Base-by-base conservation (phyloP, 345 rosid species). In the Hypericum perforatum region DNA sequence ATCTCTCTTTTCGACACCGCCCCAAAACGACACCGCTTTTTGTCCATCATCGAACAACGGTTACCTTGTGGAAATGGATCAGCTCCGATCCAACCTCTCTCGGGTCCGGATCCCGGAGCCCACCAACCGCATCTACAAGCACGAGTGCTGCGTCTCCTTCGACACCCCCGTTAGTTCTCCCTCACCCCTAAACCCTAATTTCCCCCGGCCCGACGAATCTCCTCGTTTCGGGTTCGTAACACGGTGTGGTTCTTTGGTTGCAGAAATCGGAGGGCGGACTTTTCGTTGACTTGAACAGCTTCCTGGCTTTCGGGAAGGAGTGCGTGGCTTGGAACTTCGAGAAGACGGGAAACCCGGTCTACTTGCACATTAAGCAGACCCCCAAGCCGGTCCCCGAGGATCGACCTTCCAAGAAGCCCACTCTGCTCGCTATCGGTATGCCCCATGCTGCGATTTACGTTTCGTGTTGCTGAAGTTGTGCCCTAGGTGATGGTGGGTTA, bases 51-150 rank as follows among this genome's bases (percentile, higher is more conserved):
- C 8, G 22, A 9, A 12, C 50, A 11, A 12, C 50, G 50, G 50
- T 11, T 32, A 53, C 53, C 68, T 77, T 76, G 32, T 22, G 32
- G 32, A 22, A 39, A 86, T 89, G 92, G 97, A 94, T 48, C 63
- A 82, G 60, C 92, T 94, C 73, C 97, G 99, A 75, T 86, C 94
- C 52, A 78, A 79, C 63, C 85, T 94, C 54, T 80, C 89, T 55
- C 87, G 99, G 60, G 99, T 94, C 59, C 97, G 96, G 84, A 86
- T 94, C 70, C 97, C 97, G 6, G 99, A 94, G 65, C 99, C 97
- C 2, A 89, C 99, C 45, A 85, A 84, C 55, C 99, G 97, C 62
- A 76, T 86, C 82, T 94, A 82, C 84, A 94, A 94, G 70, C 87
- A 86, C 9, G 97, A 94, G 75, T 94, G 99, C 73, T 84, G 97